Evolutionary conservation across 441 rosid species (phyloP).

Genomic region (Pelargonium exstipulatum): DNA sequence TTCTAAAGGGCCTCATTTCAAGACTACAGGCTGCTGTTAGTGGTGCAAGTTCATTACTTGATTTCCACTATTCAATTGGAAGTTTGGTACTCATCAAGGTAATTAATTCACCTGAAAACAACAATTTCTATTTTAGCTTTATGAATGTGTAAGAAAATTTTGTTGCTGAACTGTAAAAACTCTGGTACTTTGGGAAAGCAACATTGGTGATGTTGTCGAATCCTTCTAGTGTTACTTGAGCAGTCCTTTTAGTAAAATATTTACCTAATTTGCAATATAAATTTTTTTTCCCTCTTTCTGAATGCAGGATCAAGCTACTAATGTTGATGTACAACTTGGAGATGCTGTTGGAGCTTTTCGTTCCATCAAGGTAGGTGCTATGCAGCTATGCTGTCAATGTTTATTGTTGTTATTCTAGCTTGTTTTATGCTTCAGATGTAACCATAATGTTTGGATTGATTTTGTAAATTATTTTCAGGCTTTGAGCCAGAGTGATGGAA

Average conservation of each 20-base stretch:
- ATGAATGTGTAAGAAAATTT: neutral
- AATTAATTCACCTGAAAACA: slow-evolving; percentile 18
- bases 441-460: slow-evolving; percentile 20
- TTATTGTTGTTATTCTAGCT: neutral
- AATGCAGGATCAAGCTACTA: slow-evolving; percentile 58
- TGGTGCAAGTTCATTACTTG: slow-evolving; percentile 65
- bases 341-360: slow-evolving; percentile 71
- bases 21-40: slow-evolving; percentile 53
- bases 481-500: slow-evolving; percentile 91
- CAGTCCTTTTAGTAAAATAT: slow-evolving; percentile 16
- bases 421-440: neutral
- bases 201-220: too few species aligned
- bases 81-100: slow-evolving; percentile 76
- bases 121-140: neutral
- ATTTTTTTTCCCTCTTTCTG: slow-evolving; percentile 13
- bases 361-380: slow-evolving; percentile 68
- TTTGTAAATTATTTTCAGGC: slow-evolving; percentile 46
- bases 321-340: slow-evolving; percentile 54
- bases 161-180: neutral
- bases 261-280: slow-evolving; percentile 10
- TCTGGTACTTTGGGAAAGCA: too few species aligned
- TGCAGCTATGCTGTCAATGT: neutral
- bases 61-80: slow-evolving; percentile 64
- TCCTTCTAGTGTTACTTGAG: too few species aligned
- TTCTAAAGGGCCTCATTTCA: slow-evolving; percentile 47